phyloP scores from a whole-genome alignment of 768 basidiomycete species.

The Tremella yokohamensis region DNA sequence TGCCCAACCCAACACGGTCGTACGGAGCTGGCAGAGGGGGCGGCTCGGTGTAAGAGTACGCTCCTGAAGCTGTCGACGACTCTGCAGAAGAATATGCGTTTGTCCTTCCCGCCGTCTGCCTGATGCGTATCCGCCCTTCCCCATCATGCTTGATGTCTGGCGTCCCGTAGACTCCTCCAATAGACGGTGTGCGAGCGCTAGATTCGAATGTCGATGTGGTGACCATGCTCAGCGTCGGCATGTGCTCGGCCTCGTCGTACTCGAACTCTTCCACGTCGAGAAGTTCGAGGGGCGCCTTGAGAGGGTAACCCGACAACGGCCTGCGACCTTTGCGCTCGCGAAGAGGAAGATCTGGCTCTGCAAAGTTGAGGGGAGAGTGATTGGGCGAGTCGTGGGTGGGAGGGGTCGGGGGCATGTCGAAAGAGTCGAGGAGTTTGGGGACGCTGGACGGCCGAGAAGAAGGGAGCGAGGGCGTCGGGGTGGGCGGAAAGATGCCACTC shows the following conservation, averaged over 20 bases:
- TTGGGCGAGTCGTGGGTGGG: constrained; percentile 6
- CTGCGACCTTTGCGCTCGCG: constrained; percentile 22
- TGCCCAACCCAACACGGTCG: constrained; percentile 37
- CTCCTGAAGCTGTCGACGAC: constrained; percentile 36
- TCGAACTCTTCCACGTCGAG: constrained; percentile 41
- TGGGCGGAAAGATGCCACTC: constrained; percentile 6
- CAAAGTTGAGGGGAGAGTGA: constrained; percentile 18
- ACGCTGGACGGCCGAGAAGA: constrained; percentile 7
- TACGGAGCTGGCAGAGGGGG: constrained; percentile 36
- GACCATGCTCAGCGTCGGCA: constrained; percentile 36
- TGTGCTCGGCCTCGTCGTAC: constrained; percentile 20
- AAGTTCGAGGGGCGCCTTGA: constrained; percentile 1
- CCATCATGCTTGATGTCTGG: constrained; percentile 11
- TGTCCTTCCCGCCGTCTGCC: constrained; percentile 29
- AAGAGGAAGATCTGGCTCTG: constrained; percentile 23
- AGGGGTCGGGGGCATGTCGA: constrained; percentile 2
- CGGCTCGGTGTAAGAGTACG: constrained; percentile 36
- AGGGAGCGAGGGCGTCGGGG: constrained; percentile 5
- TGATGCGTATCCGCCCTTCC: constrained; percentile 22
- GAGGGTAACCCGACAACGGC: constrained; percentile 33
- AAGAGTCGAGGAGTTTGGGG: not conserved
- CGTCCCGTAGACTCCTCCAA: constrained; percentile 19
- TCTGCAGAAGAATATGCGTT: constrained; percentile 42
- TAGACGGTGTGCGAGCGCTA: constrained; percentile 37
- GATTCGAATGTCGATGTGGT: constrained; percentile 41